Conservation (phyloP, 2,329 filamentous ascomycete genomes). For the Ophiosphaerella herpotricha region DNA sequence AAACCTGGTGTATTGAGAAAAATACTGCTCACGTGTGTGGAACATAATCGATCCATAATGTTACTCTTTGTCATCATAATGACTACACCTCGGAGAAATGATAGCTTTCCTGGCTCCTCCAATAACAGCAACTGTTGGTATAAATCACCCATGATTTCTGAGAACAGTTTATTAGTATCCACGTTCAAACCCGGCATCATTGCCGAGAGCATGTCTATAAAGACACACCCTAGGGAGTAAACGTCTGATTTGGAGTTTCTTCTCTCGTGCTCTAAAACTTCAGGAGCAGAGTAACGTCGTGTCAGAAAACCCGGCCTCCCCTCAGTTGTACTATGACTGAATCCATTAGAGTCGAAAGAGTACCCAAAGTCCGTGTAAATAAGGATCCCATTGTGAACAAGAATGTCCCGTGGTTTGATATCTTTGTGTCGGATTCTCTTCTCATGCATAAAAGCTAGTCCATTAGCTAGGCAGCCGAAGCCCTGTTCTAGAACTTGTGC, state of each 20-base stretch:
- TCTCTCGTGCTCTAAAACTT: conserved; percentile 14
- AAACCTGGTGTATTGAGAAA: no score
- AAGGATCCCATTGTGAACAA: conserved; percentile 17
- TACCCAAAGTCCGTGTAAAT: conserved; percentile 29
- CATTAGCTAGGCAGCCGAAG: conserved; percentile 21
- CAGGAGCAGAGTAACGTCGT: conserved; percentile 20
- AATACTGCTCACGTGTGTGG: no score
- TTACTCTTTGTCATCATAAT: no score
- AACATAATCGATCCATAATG: no score
- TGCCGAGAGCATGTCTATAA: conserved; percentile 17
- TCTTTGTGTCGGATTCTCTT: conserved; percentile 25
- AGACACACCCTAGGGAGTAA: conserved; percentile 14
- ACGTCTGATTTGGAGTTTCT: conserved; percentile 19
- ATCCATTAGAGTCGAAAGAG: conserved; percentile 14
- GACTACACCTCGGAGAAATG: no score
- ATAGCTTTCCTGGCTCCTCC: no score
- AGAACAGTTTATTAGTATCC: not conserved
- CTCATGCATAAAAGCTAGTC: conserved; percentile 21
- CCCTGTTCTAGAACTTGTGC: conserved; percentile 2
- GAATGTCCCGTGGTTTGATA: conserved; percentile 26
- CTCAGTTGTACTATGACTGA: conserved; percentile 14
- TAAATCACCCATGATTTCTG: not conserved
- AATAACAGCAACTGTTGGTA: not conserved
- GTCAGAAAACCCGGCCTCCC: conserved; percentile 11
- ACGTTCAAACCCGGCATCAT: not conserved